Evolutionary conservation across 805 yeast genomes (phyloP), one percentile per base, ranked within the genome.

Genomic region (Kodamaea lidongshanica): DNA sequence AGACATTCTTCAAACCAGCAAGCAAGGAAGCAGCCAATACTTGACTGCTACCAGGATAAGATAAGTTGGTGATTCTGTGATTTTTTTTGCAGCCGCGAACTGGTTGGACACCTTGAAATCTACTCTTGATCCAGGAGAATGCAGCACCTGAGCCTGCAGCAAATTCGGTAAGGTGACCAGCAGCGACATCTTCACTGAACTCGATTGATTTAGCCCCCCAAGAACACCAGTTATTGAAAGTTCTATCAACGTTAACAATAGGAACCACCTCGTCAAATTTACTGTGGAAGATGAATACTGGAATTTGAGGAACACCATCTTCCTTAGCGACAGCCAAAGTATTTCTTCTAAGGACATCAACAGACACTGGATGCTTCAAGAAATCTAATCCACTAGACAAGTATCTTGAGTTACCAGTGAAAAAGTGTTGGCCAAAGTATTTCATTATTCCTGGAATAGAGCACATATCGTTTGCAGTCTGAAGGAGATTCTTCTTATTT

Each of bases 1-100:
- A n/a, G n/a, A n/a, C n/a, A n/a, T n/a, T n/a, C n/a, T n/a, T n/a
- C n/a, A n/a, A n/a, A n/a, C n/a, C n/a, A n/a, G n/a, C n/a, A n/a
- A n/a, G n/a, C n/a, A n/a, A n/a, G n/a, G n/a, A n/a, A 12, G 28
- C 28, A 12, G 26, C 22, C 19, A 19, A 23, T 6, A 14, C 23
- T 11, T 15, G 13, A 3, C 23, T 15, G 12, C 24, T 16, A 4
- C 58, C 34, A 62, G 52, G 42, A 58, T 49, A 46, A 58, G 74
- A 34, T 66, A 81, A 25, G 58, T 57, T 50, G 45, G 59, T 8
- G 53, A 52, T 37, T 65, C 79, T 38, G 59, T 56, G 78, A 71
- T 25, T 31, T 19, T 30, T 40, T 11, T 30, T 22, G 29, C 54
- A 50, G 3, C 54, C 52, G 2, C 25, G 12, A 10, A 42, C 34